phyloP scores from a whole-genome alignment of 495 filamentous ascomycete species.

The Aspergillus coremiiformis region DNA sequence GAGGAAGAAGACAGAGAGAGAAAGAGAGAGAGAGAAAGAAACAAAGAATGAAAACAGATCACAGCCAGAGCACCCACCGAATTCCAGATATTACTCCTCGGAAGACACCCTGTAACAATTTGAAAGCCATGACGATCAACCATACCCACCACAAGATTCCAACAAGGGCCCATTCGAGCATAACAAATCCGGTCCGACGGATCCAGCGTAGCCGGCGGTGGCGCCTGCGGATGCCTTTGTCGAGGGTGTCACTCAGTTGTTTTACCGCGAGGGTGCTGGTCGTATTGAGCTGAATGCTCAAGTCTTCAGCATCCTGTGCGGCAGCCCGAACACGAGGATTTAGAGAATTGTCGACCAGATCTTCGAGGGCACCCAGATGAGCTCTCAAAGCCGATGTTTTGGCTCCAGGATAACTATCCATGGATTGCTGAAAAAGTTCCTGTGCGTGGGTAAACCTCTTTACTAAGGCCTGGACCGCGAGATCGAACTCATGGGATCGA shows the following conservation, averaged over 20 bases:
- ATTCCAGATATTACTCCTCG: conserved; percentile 50
- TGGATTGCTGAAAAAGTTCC: conserved; percentile 44
- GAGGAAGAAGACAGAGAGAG: too few relatives aligned
- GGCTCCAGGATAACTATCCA: conserved; percentile 43
- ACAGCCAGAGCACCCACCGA: conserved; percentile 75
- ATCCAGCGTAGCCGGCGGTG: conserved; percentile 67
- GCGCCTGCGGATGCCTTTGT: conserved; percentile 60
- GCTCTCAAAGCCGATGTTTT: conserved; percentile 39
- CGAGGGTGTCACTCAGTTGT: conserved; percentile 66
- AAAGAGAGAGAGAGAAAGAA: background rate
- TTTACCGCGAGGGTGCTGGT: conserved; percentile 70
- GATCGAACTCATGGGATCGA: conserved; percentile 55
- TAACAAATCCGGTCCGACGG: conserved; percentile 57
- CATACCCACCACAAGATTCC: conserved; percentile 80
- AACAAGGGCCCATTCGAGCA: conserved; percentile 73
- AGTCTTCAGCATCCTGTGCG: conserved; percentile 68
- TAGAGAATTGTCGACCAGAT: conserved; percentile 47
- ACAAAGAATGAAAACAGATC: background rate
- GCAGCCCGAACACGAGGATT: conserved; percentile 55
- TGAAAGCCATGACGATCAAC: conserved; percentile 65
- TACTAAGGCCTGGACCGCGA: conserved; percentile 59
- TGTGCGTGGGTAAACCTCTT: conserved; percentile 49
- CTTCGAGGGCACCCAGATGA: conserved; percentile 44
- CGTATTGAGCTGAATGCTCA: conserved; percentile 64
- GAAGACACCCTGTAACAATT: conserved; percentile 52